Evolutionary conservation across 225 moss, liverwort and hornwort species (phyloP).

Genomic region (Pseudoscleropodium purum): DNA sequence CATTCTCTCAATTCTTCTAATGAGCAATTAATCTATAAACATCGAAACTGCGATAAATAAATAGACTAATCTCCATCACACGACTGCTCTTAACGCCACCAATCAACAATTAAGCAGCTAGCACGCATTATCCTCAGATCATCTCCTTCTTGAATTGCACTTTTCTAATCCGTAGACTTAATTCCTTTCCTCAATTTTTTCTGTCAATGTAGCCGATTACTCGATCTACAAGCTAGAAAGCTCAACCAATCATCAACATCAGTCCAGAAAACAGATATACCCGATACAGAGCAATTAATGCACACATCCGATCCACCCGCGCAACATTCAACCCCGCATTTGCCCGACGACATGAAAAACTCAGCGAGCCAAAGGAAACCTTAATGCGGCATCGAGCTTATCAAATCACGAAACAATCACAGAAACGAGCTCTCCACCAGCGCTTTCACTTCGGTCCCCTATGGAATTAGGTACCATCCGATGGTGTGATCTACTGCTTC

Average conservation of each 20-base stretch:
- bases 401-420: background rate
- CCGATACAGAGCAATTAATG: background rate
- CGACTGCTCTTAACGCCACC: background rate
- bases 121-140: background rate
- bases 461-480: background rate
- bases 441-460: constrained; percentile 1
- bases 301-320: background rate
- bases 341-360: background rate
- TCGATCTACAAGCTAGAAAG: background rate
- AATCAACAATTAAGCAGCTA: background rate
- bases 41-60: background rate
- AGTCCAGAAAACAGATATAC: background rate
- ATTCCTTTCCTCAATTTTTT: background rate
- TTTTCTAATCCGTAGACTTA: background rate
- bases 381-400: background rate
- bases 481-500: background rate
- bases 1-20: background rate
- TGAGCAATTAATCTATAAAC: background rate
- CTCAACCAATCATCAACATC: background rate
- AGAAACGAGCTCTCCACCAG: background rate
- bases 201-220: background rate
- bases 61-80: background rate
- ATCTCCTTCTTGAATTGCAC: background rate
- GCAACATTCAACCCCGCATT: background rate
- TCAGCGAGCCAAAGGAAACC: background rate